Base-by-base conservation (phyloP, 352 stramenopile genomes). In the Achlya hypogyna region DNA sequence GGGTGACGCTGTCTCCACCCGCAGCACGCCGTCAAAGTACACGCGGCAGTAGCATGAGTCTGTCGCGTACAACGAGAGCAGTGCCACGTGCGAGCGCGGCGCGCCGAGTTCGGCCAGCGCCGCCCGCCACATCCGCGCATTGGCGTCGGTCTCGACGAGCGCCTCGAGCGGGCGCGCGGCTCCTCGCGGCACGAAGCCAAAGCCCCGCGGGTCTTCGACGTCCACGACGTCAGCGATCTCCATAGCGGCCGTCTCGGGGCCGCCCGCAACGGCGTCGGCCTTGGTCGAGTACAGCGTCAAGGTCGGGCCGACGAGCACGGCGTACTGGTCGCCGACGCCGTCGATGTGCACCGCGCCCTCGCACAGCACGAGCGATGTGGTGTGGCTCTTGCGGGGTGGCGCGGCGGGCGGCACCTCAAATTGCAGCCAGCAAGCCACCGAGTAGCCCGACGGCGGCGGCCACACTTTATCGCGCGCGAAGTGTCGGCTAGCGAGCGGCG, bases 391-490 rank as follows among this genome's bases (percentile, higher is more conserved):
- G 10, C 14, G 12, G 18, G 43, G 8, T 5, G 25, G 23, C 10
- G 43, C n/a, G 20, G 16, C 28, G 12, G 67, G 42, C 0, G 63
- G 34, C 40, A 82, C 78, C 38, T 10, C n/a, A 65, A 93, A 86
- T 14, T 75, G 71, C 1, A 90, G 51, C 84, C 84, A 93, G 38
- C 79, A 91, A 1, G 79, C 79, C 70, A 91, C 89, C 0, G 81
- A 88, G 52, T 91, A 93, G 12, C 82, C 84, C 32, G 78, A 87
- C 34, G 77, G 71, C 20, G 84, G 78, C 28, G 84, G 84, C 84
- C 84, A 93, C 10, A 77, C 35, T 31, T 78, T 78, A 65, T 90
- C 82, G 9, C 53, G 54, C 53, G 67, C 79, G 45, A 89, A 70
- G 42, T 89, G 80, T 22, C 89, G 71, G 34, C 90, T 90, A 29